Conservation (phyloP, 1,284 basidiomycete species). For the Microbotryum saponariae region DNA sequence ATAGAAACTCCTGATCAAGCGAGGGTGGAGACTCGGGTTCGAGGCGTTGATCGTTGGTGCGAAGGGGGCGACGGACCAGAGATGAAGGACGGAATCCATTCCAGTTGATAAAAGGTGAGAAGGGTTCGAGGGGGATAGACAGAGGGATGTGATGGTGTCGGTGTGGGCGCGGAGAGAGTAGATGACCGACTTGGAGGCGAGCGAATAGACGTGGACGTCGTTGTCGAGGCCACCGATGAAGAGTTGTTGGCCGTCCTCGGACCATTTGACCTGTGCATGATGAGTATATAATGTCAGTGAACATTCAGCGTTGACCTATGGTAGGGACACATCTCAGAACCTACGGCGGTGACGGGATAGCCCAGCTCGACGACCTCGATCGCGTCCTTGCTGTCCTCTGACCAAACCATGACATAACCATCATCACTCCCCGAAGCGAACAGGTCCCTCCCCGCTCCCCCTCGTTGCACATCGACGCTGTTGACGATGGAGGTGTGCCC, state of each 20-base stretch:
- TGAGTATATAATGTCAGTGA: not conserved
- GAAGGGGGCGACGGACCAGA: slow-evolving; percentile 86
- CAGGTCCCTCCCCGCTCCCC: slow-evolving; percentile 62
- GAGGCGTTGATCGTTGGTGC: slow-evolving; percentile 57
- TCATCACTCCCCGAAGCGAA: slow-evolving; percentile 80
- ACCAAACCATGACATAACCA: slow-evolving; percentile 79
- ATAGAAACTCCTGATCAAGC: slow-evolving; percentile 64
- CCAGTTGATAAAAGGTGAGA: slow-evolving; percentile 75
- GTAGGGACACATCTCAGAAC: not conserved
- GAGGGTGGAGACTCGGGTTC: slow-evolving; percentile 41
- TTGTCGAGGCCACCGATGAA: slow-evolving; percentile 89
- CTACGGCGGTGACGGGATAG: slow-evolving; percentile 73
- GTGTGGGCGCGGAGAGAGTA: slow-evolving; percentile 56
- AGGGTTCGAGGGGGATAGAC: slow-evolving; percentile 71
- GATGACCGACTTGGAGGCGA: slow-evolving; percentile 63
- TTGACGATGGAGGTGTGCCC: slow-evolving; percentile 86
- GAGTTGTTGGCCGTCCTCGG: slow-evolving; percentile 71
- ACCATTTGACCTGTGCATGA: slow-evolving; percentile 60
- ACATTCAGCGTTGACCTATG: not conserved
- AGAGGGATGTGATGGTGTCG: slow-evolving; percentile 75
- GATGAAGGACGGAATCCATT: slow-evolving; percentile 73
- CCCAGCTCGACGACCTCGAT: slow-evolving; percentile 73
- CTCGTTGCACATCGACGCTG: slow-evolving; percentile 53
- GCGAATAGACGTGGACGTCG: slow-evolving; percentile 83
- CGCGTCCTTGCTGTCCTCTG: slow-evolving; percentile 66